Base-by-base conservation (phyloP, 225 moss, liverwort and hornwort species). In the Climacium dendroides region DNA sequence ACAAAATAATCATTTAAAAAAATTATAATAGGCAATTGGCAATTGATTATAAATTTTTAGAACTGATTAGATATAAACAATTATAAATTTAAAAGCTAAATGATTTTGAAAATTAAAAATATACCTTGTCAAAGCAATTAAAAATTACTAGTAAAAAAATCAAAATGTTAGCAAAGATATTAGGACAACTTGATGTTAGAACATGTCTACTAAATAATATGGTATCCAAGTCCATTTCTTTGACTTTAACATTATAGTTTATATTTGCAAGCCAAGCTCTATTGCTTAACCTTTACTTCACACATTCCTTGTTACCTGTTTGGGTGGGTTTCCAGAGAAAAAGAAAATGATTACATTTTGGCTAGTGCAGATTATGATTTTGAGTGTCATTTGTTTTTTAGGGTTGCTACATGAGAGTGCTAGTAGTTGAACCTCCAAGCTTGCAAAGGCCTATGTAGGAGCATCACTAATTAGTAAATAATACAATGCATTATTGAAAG, bases 241-340 rank as follows among this genome's bases (percentile, higher is more conserved):
- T 17, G 5, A 62, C 4, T 30, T 62, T 32, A 32, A 7, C 29
- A 15, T 32, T 15, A 16, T 8, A 62, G 2, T 25, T 37, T 23
- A 69, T 18, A 19, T 34, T 64, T 64, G 18, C 8, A 5, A 29
- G 7, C 15, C 3, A 1, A 63, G 63, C 9, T 34, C 16, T 3
- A 11, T 65, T 3, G 11, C n/a, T 65, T 20, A 20, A 35, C 11
- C 19, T n/a, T 35, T 8, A n/a, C 19, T 65, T 65, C 5, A n/a
- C 11, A n/a, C 35, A 19, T 5, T 34, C 5, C 2, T 10, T 35
- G 19, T 35, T 64, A 1, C 18, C 0, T 65, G 1, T 19, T 19
- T 3, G 6, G 2, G n/a, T 66, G n/a, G 15, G 1, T 11, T n/a
- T 2, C 11, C 5, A 65, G 15, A 4, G 65, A n/a, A 6, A 5